phyloP scores from a whole-genome alignment of 2,329 filamentous ascomycete genomes.

The Nemania sp. region DNA sequence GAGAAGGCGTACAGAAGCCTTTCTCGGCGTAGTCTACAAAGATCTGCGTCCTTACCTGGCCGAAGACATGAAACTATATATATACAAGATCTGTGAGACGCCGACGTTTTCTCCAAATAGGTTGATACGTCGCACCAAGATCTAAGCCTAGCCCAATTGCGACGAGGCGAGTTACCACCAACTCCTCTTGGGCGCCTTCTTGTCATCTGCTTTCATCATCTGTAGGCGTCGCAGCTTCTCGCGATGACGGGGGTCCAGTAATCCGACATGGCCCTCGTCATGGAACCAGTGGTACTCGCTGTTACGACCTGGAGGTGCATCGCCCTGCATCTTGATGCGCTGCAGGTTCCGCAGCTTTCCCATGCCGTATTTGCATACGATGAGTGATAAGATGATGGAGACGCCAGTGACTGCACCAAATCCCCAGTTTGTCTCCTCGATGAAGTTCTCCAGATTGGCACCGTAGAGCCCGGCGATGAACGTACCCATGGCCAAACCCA shows the following conservation, averaged over 20 bases:
- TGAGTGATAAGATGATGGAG: constrained; percentile 72
- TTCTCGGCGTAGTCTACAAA: constrained; percentile 10
- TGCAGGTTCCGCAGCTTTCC: constrained; percentile 71
- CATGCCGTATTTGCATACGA: constrained; percentile 84
- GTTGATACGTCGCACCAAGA: constrained; percentile 3
- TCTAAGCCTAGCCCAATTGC: not conserved
- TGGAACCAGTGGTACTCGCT: constrained; percentile 49
- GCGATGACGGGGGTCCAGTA: constrained; percentile 58
- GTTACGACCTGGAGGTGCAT: constrained; percentile 25
- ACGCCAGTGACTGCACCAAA: constrained; percentile 75
- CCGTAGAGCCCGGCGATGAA: constrained; percentile 98
- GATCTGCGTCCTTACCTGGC: not conserved
- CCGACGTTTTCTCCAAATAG: not conserved
- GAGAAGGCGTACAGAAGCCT: not conserved
- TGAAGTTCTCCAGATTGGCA: constrained; percentile 99
- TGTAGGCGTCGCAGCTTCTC: constrained; percentile 59
- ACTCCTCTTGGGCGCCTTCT: constrained; percentile 39
- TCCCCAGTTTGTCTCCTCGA: constrained; percentile 89
- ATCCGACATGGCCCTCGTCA: constrained; percentile 54
- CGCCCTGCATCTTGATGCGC: constrained; percentile 43
- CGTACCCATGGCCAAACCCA: constrained; percentile 92
- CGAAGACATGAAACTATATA: constrained; percentile 10
- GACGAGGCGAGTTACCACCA: constrained; percentile 35
- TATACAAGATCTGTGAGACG: constrained; percentile 13
- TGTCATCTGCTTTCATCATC: constrained; percentile 49